Percentiles rank a stretch among this genome's conserved stretches.
Evolutionary conservation across 2,329 filamentous ascomycete species (phyloP).

Genomic region (Cadophora luteo-olivacea): DNA sequence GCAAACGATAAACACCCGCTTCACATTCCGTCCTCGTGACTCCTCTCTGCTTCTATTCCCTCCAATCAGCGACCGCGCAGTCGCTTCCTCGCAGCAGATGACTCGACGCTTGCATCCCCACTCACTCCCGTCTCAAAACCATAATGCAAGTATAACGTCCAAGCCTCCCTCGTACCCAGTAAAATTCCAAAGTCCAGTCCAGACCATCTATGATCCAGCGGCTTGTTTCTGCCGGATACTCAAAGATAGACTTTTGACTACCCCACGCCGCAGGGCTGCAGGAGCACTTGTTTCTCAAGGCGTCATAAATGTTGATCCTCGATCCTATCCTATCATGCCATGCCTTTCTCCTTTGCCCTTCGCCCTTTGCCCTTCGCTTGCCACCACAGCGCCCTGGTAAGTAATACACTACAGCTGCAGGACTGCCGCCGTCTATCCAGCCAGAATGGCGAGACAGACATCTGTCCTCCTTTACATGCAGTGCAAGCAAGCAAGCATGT

Average conservation of each 20-base stretch:
- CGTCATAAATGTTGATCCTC: background rate
- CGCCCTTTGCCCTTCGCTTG: background rate
- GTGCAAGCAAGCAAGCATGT: background rate
- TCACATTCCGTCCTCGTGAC: background rate
- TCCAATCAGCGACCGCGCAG: background rate
- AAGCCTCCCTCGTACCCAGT: background rate
- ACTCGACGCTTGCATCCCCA: constrained; percentile 15
- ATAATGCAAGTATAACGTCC: background rate
- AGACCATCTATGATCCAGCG: background rate
- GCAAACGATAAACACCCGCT: background rate
- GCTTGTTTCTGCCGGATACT: background rate
- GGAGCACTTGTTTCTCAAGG: background rate
- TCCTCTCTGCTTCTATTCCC: background rate
- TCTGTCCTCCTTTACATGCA: background rate
- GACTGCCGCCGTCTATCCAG: too few relatives aligned
- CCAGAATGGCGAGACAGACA: background rate
- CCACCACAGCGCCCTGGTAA: too few relatives aligned
- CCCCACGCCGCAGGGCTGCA: constrained; percentile 16
- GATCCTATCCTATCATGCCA: too few relatives aligned
- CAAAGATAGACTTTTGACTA: background rate
- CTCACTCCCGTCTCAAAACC: background rate
- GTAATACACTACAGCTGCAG: too few relatives aligned
- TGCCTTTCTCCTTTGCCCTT: constrained; percentile 3
- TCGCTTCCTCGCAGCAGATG: background rate
- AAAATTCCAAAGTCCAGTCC: background rate